phyloP scores from a whole-genome alignment of 2,329 filamentous ascomycete species.

The Penicillium sp. region DNA sequence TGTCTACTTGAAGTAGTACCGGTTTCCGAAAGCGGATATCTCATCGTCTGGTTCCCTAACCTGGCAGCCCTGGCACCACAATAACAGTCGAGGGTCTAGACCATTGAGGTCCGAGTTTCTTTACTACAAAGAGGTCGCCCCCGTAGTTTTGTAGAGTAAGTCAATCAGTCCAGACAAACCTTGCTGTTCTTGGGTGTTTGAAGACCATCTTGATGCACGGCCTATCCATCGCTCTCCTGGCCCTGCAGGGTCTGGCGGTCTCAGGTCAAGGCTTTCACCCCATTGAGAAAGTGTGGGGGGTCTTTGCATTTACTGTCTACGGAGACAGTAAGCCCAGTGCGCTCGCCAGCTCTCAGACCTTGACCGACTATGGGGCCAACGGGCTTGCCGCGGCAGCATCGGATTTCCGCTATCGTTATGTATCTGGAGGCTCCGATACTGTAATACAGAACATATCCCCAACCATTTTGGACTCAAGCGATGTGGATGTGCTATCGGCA shows the following conservation, averaged over 20 bases:
- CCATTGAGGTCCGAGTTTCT: neutral
- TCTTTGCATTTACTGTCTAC: slow-evolving; percentile 54
- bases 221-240: slow-evolving; percentile 8
- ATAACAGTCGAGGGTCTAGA: slow-evolving; percentile 15
- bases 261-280: slow-evolving; percentile 24
- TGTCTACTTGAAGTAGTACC: neutral
- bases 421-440: slow-evolving; percentile 36
- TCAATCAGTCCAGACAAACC: neutral
- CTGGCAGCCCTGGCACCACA: neutral
- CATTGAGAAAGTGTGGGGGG: slow-evolving; percentile 42
- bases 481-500: slow-evolving; percentile 49
- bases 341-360: slow-evolving; percentile 33
- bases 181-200: neutral
- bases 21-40: slow-evolving; percentile 16
- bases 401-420: slow-evolving; percentile 54
- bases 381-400: slow-evolving; percentile 51
- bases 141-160: neutral
- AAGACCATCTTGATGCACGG: slow-evolving; percentile 12
- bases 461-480: slow-evolving; percentile 44
- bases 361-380: slow-evolving; percentile 56
- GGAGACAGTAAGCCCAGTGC: slow-evolving; percentile 55
- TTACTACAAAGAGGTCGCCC: slow-evolving; percentile 2
- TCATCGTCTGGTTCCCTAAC: slow-evolving; percentile 3
- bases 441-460: slow-evolving; percentile 47
- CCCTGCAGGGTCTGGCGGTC: slow-evolving; percentile 16